Percentiles rank a stretch among this genome's conserved stretches.
Conservation (phyloP, 345 rosid genomes). For the Eucalyptus marginata region DNA sequence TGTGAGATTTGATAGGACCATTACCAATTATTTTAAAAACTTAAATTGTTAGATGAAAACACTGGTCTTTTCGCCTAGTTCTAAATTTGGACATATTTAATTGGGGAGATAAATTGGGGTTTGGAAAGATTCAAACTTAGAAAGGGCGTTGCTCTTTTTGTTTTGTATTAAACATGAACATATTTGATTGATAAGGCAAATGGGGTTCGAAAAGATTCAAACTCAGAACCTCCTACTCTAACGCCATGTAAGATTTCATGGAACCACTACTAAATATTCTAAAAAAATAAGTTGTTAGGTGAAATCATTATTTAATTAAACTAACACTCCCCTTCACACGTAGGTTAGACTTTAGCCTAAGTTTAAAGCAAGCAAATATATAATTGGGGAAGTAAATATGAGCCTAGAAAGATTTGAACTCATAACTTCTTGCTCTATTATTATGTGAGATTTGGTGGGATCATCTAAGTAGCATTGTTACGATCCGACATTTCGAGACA, state of each 20-base stretch:
- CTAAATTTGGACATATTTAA: background rate
- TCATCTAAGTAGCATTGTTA: too few relatives aligned
- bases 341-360: too few relatives aligned
- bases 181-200: background rate
- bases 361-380: background rate
- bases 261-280: background rate
- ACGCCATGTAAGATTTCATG: background rate
- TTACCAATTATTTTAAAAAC: background rate
- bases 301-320: background rate
- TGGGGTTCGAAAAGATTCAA: background rate
- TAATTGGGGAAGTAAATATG: background rate
- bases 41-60: too few relatives aligned
- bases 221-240: background rate
- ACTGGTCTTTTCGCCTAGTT: too few relatives aligned
- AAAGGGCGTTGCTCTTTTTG: too few relatives aligned
- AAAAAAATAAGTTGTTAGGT: too few relatives aligned
- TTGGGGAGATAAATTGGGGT: background rate
- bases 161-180: background rate
- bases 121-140: background rate
- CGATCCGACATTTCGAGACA: fast-evolving
- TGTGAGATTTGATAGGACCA: background rate
- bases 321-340: background rate
- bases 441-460: too few relatives aligned
- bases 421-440: background rate
- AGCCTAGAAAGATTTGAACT: background rate